Percentiles rank a stretch among this genome's conserved stretches.
These are phyloP conservation scores for Brassica cretica DNA, from an alignment of 345 rosid species.

Conservation along the genomic window DNA sequence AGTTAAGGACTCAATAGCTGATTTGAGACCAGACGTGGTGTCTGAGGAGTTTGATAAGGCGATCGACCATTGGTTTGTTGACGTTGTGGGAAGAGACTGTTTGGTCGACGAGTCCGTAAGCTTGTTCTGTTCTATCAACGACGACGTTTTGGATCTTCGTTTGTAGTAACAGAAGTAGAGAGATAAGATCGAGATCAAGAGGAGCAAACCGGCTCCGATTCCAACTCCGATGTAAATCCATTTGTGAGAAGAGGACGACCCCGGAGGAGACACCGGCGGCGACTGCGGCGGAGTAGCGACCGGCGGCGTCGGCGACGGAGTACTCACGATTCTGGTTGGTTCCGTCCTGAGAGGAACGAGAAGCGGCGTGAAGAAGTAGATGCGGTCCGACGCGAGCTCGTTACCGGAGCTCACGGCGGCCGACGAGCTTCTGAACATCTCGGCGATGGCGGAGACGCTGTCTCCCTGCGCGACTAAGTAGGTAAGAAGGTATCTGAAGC, in stretches of 20 bases:
- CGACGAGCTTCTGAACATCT: conserved; percentile 42
- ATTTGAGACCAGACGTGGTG: conserved; percentile 39
- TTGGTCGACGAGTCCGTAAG: conserved; percentile 41
- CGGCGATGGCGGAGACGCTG: conserved; percentile 48
- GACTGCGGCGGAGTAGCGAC: conserved; percentile 23
- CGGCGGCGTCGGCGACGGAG: conserved; percentile 40
- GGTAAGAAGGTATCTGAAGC: conserved; percentile 56
- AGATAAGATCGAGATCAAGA: conserved; percentile 38
- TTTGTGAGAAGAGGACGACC: conserved; percentile 46
- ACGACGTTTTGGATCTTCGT: conserved; percentile 20
- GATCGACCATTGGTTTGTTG: conserved; percentile 43
- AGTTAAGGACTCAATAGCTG: conserved; percentile 64
- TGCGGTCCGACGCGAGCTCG: conserved; percentile 32
- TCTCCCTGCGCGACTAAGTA: conserved; percentile 55
- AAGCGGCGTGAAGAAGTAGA: conserved; percentile 63
- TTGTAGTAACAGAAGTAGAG: conserved; percentile 40
- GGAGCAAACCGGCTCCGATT: conserved; percentile 48
- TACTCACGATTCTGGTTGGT: conserved; percentile 41
- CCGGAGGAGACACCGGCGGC: conserved; percentile 23
- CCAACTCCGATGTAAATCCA: conserved; percentile 65
- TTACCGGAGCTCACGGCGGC: conserved; percentile 55
- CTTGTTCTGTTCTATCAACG: conserved; percentile 26
- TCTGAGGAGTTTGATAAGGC: conserved; percentile 40
- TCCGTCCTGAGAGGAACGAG: conserved; percentile 60
- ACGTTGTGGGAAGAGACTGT: conserved; percentile 34